Percentiles rank a stretch among this genome's conserved stretches.
Evolutionary conservation across 2,329 filamentous ascomycete species (phyloP).

Genomic region (Decorospora gaudefroyi): DNA sequence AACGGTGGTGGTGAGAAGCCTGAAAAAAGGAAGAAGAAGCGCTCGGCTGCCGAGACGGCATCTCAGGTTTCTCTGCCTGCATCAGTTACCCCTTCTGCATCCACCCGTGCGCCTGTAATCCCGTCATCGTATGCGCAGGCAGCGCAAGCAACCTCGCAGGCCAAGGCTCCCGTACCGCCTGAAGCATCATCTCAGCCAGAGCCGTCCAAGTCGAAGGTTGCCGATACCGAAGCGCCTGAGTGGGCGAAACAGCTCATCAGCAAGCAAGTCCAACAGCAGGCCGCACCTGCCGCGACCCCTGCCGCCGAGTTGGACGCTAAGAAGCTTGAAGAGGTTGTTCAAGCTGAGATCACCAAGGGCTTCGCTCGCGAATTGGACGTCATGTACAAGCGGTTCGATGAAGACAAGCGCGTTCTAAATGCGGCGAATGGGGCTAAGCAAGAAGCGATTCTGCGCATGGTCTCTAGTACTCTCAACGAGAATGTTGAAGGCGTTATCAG

Average conservation of each 20-base stretch:
- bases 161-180: constrained; percentile 38
- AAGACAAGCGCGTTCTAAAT: constrained; percentile 69
- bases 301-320: constrained; percentile 55
- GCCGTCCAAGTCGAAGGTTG: constrained; percentile 16
- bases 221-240: constrained; percentile 39
- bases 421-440: constrained; percentile 67
- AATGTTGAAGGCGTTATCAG: constrained; percentile 77
- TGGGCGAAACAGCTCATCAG: constrained; percentile 46
- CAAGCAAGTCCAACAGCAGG: constrained; percentile 35
- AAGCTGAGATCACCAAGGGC: constrained; percentile 54
- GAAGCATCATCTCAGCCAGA: constrained; percentile 24
- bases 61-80: constrained; percentile 49
- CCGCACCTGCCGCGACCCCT: constrained; percentile 19
- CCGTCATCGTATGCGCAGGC: constrained; percentile 51
- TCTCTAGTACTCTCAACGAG: constrained; percentile 69
- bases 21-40: constrained; percentile 71
- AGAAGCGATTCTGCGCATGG: constrained; percentile 68
- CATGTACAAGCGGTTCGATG: constrained; percentile 65
- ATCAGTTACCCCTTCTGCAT: constrained; percentile 14
- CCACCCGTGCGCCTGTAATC: constrained; percentile 23
- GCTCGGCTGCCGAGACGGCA: constrained; percentile 52
- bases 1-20: constrained; percentile 49
- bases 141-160: constrained; percentile 39
- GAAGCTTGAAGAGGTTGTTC: constrained; percentile 56
- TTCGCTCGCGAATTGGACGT: constrained; percentile 56